A percentile compares a stretch with the other conserved stretches of the same genome.
Evolutionary conservation across 108 stramenopile species (phyloP).

Genomic region (Nannochloropsis gaditana): DNA sequence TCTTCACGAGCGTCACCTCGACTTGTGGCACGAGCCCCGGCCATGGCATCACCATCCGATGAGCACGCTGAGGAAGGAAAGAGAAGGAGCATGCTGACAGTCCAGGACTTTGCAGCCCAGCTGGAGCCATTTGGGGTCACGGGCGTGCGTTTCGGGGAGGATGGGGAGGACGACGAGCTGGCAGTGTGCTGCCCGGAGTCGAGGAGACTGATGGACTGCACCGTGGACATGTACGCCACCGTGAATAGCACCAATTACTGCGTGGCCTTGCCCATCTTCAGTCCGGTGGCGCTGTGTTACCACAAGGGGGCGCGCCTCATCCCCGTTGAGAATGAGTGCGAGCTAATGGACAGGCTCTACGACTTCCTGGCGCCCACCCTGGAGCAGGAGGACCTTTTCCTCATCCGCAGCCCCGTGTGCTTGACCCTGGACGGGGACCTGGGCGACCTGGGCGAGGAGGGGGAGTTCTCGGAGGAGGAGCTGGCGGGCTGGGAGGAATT

Average conservation of each 20-base stretch:
- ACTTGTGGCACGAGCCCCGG: no score
- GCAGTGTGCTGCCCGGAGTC: slow-evolving; percentile 11
- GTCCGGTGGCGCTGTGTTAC: not conserved
- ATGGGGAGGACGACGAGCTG: not conserved
- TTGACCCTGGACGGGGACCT: slow-evolving; percentile 17
- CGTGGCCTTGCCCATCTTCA: slow-evolving; percentile 15
- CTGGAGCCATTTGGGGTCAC: slow-evolving; percentile 17
- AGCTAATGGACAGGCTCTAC: not conserved
- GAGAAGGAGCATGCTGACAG: not conserved
- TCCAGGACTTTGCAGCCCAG: not conserved
- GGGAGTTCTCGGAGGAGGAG: slow-evolving; percentile 10
- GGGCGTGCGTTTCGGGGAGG: not conserved
- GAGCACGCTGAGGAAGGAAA: not conserved
- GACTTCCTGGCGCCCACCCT: slow-evolving; percentile 9
- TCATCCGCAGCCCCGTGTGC: slow-evolving; percentile 13
- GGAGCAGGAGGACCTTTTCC: slow-evolving; percentile 10
- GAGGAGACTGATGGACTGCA: not conserved
- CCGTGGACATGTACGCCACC: not conserved
- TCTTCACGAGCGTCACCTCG: no score
- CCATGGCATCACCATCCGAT: not conserved
- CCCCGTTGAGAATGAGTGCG: slow-evolving; percentile 1
- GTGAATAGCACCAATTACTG: not conserved
- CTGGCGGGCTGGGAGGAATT: slow-evolving; percentile 14
- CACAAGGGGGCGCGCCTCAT: not conserved
- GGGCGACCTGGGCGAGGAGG: not conserved